A percentile compares a stretch with the other conserved stretches of the same genome.
phyloP scores from a whole-genome alignment of 441 rosid genomes.

The Brassica hybrid region DNA sequence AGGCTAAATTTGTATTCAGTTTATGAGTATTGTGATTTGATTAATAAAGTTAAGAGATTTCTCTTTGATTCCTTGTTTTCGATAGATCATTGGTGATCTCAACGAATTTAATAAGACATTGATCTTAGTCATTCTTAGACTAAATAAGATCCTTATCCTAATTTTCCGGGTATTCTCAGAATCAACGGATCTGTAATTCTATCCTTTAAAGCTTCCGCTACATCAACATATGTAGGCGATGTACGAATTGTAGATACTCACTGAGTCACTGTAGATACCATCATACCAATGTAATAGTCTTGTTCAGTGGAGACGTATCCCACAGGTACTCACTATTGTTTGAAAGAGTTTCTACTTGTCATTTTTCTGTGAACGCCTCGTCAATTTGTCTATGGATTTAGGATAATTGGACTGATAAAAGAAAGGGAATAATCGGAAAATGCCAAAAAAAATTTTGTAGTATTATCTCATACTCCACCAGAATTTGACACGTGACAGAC shows the following conservation, averaged over 20 bases:
- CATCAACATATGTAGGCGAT: not conserved
- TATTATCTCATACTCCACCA: conserved; percentile 14
- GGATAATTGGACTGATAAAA: not conserved
- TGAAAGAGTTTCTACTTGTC: not conserved
- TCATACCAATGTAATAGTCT: not conserved
- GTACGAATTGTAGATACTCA: not conserved
- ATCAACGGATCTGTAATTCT: too few species aligned
- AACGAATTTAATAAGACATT: too few species aligned
- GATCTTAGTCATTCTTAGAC: too few species aligned
- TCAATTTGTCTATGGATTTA: not conserved
- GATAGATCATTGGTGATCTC: too few species aligned
- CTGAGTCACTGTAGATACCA: not conserved
- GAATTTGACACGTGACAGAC: conserved; percentile 32
- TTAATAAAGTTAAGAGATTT: too few species aligned
- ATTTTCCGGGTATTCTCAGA: too few species aligned
- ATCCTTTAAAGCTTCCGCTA: too few species aligned
- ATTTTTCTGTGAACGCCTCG: not conserved
- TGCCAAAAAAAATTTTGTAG: not conserved
- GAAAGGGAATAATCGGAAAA: not conserved
- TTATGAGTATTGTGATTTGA: too few species aligned
- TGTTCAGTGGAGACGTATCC: not conserved
- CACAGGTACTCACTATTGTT: not conserved
- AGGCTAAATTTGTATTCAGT: too few species aligned
- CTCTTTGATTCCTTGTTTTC: too few species aligned
- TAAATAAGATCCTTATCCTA: too few species aligned